Conservation (phyloP, 345 rosid species). For the Lepidium africanum region DNA sequence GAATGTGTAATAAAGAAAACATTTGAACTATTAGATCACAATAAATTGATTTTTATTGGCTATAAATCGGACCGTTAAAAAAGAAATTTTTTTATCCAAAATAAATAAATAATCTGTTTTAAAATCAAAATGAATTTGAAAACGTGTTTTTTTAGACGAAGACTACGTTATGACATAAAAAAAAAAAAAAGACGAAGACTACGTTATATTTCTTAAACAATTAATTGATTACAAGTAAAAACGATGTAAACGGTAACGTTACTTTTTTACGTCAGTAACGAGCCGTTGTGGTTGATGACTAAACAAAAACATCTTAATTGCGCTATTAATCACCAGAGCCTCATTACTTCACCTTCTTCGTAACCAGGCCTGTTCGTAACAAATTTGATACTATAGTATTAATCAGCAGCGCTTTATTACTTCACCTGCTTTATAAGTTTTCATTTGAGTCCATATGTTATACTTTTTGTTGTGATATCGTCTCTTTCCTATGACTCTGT, state of each 20-base stretch:
- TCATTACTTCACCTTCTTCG: not conserved
- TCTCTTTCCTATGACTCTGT: too few species aligned
- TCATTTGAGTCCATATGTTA: too few species aligned
- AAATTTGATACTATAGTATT: too few species aligned
- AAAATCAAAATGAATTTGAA: not conserved
- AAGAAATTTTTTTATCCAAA: not conserved
- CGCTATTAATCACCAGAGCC: not conserved
- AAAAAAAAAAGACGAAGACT: not conserved
- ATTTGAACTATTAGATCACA: too few species aligned
- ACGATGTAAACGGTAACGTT: not conserved
- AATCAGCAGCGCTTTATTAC: too few species aligned
- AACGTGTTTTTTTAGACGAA: not conserved
- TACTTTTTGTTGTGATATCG: too few species aligned
- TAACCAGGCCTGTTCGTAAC: too few species aligned
- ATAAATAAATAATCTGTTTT: not conserved
- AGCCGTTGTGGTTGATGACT: slow-evolving; percentile 1
- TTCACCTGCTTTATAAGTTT: too few species aligned
- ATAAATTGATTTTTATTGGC: too few species aligned
- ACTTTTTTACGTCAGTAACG: not conserved
- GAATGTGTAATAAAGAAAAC: too few species aligned
- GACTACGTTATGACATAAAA: too few species aligned
- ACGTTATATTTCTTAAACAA: not conserved
- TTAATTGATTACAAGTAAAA: not conserved
- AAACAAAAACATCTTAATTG: not conserved
- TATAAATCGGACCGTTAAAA: too few species aligned